These are phyloP conservation scores for Noccaea bulbosa DNA, from an alignment of 345 rosid species.

Conservation along the genomic window DNA sequence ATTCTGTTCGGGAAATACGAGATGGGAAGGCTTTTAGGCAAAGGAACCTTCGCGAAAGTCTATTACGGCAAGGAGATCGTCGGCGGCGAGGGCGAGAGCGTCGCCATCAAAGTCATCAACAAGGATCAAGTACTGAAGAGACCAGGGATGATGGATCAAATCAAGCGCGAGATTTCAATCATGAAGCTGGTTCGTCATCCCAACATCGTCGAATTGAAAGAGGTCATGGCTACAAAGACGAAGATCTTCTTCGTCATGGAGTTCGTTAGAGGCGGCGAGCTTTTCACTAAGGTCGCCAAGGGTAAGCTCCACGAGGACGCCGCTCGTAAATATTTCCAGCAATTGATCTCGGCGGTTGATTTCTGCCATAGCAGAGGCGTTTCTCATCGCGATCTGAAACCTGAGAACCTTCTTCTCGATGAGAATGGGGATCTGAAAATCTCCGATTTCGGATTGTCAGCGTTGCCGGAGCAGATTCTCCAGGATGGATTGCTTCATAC, in stretches of 20 bases:
- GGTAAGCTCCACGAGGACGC: slow-evolving; percentile 65
- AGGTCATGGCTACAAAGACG: slow-evolving; percentile 76
- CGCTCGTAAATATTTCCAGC: slow-evolving; percentile 72
- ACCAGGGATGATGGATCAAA: slow-evolving; percentile 72
- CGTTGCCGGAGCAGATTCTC: slow-evolving; percentile 70
- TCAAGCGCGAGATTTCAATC: slow-evolving; percentile 74
- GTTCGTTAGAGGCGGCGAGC: slow-evolving; percentile 76
- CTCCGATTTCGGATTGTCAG: slow-evolving; percentile 87
- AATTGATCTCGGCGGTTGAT: slow-evolving; percentile 72
- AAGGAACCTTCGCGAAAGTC: too few species aligned
- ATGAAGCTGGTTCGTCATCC: slow-evolving; percentile 83
- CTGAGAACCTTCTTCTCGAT: slow-evolving; percentile 77
- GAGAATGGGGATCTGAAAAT: slow-evolving; percentile 72
- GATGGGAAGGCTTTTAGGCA: too few species aligned
- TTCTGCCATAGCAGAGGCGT: slow-evolving; percentile 87
- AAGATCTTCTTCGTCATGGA: slow-evolving; percentile 89
- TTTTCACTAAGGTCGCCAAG: slow-evolving; percentile 58
- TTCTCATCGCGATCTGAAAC: slow-evolving; percentile 84
- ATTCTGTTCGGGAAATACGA: too few species aligned
- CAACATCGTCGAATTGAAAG: slow-evolving; percentile 64
- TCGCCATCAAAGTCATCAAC: slow-evolving; percentile 71
- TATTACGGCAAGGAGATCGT: too few species aligned
- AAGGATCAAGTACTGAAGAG: slow-evolving; percentile 54
- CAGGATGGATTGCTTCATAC: slow-evolving; percentile 85
- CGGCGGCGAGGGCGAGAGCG: slow-evolving; percentile 32